Conservation (phyloP, 225 moss, liverwort and hornwort species). For the Polytrichum formosum region DNA sequence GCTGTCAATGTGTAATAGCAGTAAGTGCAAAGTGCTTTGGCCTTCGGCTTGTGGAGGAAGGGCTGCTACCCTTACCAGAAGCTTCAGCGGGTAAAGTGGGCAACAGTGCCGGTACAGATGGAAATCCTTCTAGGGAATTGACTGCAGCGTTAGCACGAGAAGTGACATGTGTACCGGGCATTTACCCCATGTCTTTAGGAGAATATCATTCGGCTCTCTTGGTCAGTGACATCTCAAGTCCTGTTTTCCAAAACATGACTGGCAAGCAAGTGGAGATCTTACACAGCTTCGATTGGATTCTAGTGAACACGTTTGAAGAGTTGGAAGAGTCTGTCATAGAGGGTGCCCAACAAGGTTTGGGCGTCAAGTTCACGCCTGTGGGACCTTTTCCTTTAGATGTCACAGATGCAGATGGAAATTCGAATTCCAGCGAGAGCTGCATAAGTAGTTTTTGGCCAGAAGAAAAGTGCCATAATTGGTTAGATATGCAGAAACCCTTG, state of each 20-base stretch:
- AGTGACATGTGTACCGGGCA: constrained; percentile 16
- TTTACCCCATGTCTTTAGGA: constrained; percentile 14
- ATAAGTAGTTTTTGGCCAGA: constrained; percentile 16
- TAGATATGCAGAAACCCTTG: not conserved
- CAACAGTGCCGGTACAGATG: not conserved
- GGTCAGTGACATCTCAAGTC: not conserved
- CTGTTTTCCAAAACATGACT: constrained; percentile 7
- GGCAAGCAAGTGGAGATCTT: constrained; percentile 11
- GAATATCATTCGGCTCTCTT: constrained; percentile 13
- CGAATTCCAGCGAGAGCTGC: not conserved
- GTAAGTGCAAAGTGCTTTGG: constrained; percentile 17
- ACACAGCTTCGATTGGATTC: constrained; percentile 16
- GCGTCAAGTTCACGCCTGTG: constrained; percentile 3
- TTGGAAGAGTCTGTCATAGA: constrained; percentile 3
- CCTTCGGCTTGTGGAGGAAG: constrained; percentile 9
- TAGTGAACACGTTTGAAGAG: constrained; percentile 7
- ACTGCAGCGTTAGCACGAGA: not conserved
- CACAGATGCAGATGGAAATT: not conserved
- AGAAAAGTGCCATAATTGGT: constrained; percentile 16
- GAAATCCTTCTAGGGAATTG: not conserved
- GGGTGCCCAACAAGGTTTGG: constrained; percentile 8
- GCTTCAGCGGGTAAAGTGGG: not conserved
- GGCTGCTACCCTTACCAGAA: constrained; percentile 11
- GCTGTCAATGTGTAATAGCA: constrained; percentile 2
- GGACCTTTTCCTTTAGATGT: constrained; percentile 20